Conservation (phyloP, 495 filamentous ascomycete genomes). For the Cairneyella variabilis region DNA sequence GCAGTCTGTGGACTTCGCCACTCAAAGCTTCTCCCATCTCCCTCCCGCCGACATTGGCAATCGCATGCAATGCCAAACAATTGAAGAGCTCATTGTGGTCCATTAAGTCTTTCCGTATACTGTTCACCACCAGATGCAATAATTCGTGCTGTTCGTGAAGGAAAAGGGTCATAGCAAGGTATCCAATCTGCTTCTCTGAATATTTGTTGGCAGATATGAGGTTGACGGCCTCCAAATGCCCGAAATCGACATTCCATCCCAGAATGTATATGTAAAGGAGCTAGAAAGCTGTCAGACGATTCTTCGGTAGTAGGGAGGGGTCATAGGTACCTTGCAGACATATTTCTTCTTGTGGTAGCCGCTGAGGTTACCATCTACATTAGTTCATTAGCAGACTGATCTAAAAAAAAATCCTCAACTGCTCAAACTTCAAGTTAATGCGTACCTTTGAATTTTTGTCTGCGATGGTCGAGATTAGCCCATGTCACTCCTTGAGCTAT, state of each 20-base stretch:
- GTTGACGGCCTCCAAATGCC: conserved; percentile 96
- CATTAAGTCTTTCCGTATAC: conserved; percentile 91
- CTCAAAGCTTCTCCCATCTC: conserved; percentile 97
- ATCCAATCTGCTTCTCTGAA: conserved; percentile 99
- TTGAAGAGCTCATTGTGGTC: conserved; percentile 97
- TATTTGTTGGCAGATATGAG: conserved; percentile 95
- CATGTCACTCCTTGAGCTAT: not conserved
- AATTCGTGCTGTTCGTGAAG: conserved; percentile 96
- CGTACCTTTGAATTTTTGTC: conserved; percentile 74
- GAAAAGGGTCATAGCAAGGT: conserved; percentile 95
- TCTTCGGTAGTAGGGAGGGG: not conserved
- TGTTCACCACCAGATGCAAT: conserved; percentile 94
- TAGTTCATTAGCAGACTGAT: conserved; percentile 4
- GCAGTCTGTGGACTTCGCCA: conserved; percentile 84
- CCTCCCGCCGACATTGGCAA: conserved; percentile 93
- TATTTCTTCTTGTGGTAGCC: conserved; percentile 99
- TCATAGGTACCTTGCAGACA: conserved; percentile 77
- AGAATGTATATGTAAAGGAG: conserved; percentile 99
- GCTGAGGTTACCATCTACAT: conserved; percentile 74
- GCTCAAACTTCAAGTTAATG: not conserved
- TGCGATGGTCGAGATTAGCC: conserved; percentile 25
- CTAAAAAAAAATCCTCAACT: not conserved
- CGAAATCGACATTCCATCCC: conserved; percentile 99
- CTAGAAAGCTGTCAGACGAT: conserved; percentile 39
- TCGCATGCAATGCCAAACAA: conserved; percentile 95